These are phyloP conservation scores for Geranium rotundifolium DNA, from an alignment of 345 rosid genomes.

Conservation along the genomic window DNA sequence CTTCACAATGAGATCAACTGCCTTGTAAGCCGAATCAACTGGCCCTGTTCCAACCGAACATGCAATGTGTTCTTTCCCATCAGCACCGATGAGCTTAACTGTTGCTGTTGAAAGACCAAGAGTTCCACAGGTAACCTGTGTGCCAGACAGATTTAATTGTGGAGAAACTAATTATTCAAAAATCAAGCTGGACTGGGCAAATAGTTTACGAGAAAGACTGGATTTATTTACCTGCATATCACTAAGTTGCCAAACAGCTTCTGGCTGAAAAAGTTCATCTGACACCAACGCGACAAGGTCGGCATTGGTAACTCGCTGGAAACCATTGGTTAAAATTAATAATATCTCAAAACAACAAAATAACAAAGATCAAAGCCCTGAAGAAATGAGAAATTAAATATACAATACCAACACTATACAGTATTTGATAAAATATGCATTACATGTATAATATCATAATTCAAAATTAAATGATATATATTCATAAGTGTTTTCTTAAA, in stretches of 20 bases:
- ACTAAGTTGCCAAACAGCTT: conserved; percentile 62
- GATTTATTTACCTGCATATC: conserved; percentile 61
- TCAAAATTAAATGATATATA: too few species aligned
- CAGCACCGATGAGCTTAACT: conserved; percentile 58
- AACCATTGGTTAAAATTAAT: background rate
- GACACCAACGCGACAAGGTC: conserved; percentile 84
- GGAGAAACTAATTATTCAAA: background rate
- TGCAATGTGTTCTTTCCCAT: conserved; percentile 61
- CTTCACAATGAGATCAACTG: conserved; percentile 79
- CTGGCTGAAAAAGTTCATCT: conserved; percentile 97
- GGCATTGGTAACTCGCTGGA: conserved; percentile 78
- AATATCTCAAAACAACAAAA: background rate
- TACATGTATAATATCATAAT: too few species aligned
- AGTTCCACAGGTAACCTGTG: conserved; percentile 86
- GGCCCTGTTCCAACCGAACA: conserved; percentile 91
- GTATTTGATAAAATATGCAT: background rate
- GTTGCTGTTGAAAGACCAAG: conserved; percentile 90
- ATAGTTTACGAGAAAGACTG: background rate
- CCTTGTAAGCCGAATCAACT: conserved; percentile 94
- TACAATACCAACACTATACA: too few species aligned
- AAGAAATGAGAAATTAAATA: too few species aligned
- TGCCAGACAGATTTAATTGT: background rate
- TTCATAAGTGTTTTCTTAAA: background rate
- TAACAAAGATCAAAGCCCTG: too few species aligned
- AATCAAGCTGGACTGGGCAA: too few species aligned